Base-by-base conservation (phyloP, 352 stramenopile species). In the Elongisporangium anandrum region DNA sequence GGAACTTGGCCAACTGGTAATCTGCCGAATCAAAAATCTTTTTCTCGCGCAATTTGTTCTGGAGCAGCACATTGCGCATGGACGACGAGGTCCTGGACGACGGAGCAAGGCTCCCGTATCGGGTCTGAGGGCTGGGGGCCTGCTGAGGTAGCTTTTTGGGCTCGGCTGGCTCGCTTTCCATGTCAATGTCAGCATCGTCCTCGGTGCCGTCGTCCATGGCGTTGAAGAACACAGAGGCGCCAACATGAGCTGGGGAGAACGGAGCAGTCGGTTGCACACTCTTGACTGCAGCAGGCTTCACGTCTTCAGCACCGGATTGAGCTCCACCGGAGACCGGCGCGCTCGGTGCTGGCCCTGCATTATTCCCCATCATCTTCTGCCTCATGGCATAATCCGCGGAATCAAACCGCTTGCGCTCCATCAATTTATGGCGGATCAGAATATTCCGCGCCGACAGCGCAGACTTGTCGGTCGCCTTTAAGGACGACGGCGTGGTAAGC, bases 381-480 rank as follows among this genome's bases (percentile, higher is more conserved):
- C 85, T 80, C 75, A 94, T 88, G 26, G 82, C 81, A 51, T 94
- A 83, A 64, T 94, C 85, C 4, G 85, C 85, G 59, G 85, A 94
- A 70, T 94, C 85, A 59, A 90, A 94, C 5, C 78, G 82, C 64
- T 92, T 94, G 57, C 79, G 71, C 59, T 94, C 85, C 21, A 60
- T 72, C 20, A 94, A 69, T 51, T 88, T 89, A 51, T 79, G 75
- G 29, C 70, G 82, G 50, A 94, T 75, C 50, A 94, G 56, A n/a
- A 92, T 71, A 54, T 92, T 89, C n/a, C 85, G 75, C 23, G 85
- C 85, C 21, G 85, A 92, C 15, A 94, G 61, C 15, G 77, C 77
- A 29, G 71, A 63, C n/a, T 61, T 60, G 56, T 82, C 73, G 15
- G 67, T 66, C 21, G 34, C 10, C 34, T 45, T 45, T 12, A 45